Evolutionary conservation across 331 rosid genomes (phyloP), one percentile per base, ranked within the genome.

Genomic region (Stylosanthes scabra): DNA sequence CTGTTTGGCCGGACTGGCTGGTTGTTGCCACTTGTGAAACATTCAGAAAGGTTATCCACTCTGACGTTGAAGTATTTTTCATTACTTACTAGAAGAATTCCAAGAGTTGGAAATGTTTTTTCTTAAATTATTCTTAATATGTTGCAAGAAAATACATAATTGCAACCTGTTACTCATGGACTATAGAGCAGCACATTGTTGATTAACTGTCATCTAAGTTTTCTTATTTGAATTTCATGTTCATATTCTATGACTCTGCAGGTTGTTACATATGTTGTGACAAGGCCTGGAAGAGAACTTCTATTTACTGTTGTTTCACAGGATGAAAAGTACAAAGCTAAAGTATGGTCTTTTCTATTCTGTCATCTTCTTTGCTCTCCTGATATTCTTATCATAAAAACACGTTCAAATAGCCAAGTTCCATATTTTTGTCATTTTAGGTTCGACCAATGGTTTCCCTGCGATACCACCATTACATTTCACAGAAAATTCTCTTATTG

Each of bases 241-340:
- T 66, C 70, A 41, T 57, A 29, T 46, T 69, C 65, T 51, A 70
- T 68, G 76, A 52, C 63, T 69, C 70, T 81, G 78, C 85, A 94
- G 99, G 93, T 94, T 79, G 91, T 88, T 66, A 86, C 92, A 29
- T 95, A 94, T 63, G 99, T 95, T 34, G 89, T 95, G 81, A 89
- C 97, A 44, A 88, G 97, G 80, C 97, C 99, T 0, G 99, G 96
- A 63, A 86, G 99, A 85, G 99, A 95, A 83, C 97, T 95, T 62
- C 63, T 95, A 50, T 92, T 91, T 72, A 86, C 97, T 7, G 97
- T 95, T 80, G 99, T 95, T 65, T 89, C 97, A 11, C 93, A 85
- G 86, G 99, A 92, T 59, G 97, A 95, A 80, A 95, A 95, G 82
- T 95, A 90, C 92, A 95, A 92, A 83, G 99, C 99, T 50, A 92